Percentiles rank a stretch among this genome's conserved stretches.
Conservation (phyloP, 2,329 filamentous ascomycete species). For the Verticillium klebahnii region DNA sequence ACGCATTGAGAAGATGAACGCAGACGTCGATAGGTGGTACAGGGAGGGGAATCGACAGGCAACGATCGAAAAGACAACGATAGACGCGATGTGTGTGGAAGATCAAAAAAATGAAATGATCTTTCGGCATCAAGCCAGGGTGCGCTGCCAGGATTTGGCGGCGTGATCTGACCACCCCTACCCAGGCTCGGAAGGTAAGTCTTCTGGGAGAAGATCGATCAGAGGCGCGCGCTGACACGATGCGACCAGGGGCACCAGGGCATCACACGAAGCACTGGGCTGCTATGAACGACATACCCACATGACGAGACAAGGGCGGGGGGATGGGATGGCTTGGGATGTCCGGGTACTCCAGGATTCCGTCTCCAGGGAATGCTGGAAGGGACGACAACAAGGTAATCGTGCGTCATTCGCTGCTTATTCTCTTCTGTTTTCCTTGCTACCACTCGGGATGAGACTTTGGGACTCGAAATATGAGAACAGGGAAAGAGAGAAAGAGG, state of each 20-base stretch:
- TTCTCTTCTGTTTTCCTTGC: not conserved
- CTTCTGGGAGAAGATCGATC: not conserved
- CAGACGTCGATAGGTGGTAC: slow-evolving; percentile 73
- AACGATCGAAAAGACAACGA: slow-evolving; percentile 66
- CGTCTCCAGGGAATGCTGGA: not conserved
- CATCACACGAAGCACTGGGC: not conserved
- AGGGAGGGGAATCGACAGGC: slow-evolving; percentile 69
- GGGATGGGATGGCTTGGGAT: not conserved
- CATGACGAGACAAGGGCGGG: not conserved
- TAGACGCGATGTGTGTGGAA: slow-evolving; percentile 63
- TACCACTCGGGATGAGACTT: not conserved
- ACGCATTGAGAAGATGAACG: slow-evolving; percentile 67
- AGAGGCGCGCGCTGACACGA: not conserved
- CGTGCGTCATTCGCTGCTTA: not conserved
- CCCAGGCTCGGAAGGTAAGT: not conserved
- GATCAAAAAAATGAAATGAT: slow-evolving; percentile 51
- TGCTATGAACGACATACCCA: not conserved
- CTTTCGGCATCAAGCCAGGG: slow-evolving; percentile 30
- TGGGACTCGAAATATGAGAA: not conserved
- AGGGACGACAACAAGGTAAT: not conserved
- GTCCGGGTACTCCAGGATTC: not conserved
- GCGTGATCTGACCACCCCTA: not conserved
- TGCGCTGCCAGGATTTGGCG: slow-evolving; percentile 18
- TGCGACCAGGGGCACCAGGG: not conserved
- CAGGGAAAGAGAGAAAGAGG: not conserved